Evolutionary conservation across 495 filamentous ascomycete species (phyloP).

Genomic region (Aspergillus egyptiacus): DNA sequence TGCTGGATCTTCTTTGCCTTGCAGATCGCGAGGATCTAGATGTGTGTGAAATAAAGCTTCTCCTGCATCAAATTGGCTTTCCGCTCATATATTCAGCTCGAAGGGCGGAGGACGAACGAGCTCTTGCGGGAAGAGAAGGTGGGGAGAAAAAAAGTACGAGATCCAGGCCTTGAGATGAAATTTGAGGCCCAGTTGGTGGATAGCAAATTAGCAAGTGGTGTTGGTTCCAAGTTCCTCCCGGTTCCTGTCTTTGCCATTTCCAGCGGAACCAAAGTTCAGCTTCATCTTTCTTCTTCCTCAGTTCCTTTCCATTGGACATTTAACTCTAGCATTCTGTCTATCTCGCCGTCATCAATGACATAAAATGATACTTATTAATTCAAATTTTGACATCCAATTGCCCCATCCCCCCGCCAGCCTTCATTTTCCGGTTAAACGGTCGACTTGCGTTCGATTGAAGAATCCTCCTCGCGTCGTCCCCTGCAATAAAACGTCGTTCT

Average conservation of each 20-base stretch:
- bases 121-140: too few relatives aligned
- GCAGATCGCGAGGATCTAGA: constrained; percentile 12
- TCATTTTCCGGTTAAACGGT: background rate
- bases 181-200: background rate
- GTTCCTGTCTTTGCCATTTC: background rate
- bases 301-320: too few relatives aligned
- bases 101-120: background rate
- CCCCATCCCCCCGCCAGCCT: background rate
- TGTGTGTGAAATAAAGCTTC: constrained; percentile 4
- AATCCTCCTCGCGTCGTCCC: constrained; percentile 5
- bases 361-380: background rate
- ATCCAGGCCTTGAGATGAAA: background rate
- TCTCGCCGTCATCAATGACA: too few relatives aligned
- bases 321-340: too few relatives aligned
- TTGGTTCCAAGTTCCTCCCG: too few relatives aligned
- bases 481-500: background rate
- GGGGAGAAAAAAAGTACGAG: background rate
- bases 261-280: constrained; percentile 3
- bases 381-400: background rate
- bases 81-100: background rate
- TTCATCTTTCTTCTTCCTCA: constrained; percentile 6
- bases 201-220: too few relatives aligned
- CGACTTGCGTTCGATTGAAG: background rate
- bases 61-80: background rate
- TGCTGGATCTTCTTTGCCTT: constrained; percentile 13